A percentile compares a stretch with the other conserved stretches of the same genome.
Evolutionary conservation across 805 yeast species (phyloP).

Genomic region (Yamadazyma endophytica): DNA sequence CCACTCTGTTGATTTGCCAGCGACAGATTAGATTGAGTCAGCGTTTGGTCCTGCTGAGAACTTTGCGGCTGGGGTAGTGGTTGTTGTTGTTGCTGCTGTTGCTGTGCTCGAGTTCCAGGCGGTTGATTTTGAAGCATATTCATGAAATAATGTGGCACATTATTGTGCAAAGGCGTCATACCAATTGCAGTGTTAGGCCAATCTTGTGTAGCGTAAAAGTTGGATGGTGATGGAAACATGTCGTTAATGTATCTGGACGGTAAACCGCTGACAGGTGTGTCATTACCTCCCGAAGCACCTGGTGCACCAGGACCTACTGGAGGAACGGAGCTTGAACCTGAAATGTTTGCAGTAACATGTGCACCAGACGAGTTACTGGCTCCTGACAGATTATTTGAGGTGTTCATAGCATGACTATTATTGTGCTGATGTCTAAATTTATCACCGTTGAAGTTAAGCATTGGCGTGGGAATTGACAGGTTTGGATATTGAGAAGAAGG

Average conservation of each 20-base stretch:
- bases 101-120: background rate
- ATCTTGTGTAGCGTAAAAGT: constrained; percentile 55
- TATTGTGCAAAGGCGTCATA: constrained; percentile 32
- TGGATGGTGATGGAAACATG: constrained; percentile 78
- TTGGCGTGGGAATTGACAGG: constrained; percentile 27
- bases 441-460: constrained; percentile 19
- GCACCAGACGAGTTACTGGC: constrained; percentile 14
- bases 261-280: constrained; percentile 65
- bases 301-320: too few relatives aligned
- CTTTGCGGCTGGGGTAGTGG: constrained; percentile 1
- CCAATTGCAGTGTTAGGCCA: constrained; percentile 35
- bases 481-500: constrained; percentile 20
- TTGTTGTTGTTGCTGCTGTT: constrained; percentile 7
- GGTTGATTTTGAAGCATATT: constrained; percentile 15
- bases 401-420: too few relatives aligned
- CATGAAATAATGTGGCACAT: constrained; percentile 34
- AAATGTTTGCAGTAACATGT: too few relatives aligned
- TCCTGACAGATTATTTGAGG: too few relatives aligned
- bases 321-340: constrained; percentile 9
- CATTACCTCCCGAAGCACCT: too few relatives aligned
- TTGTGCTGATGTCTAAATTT: constrained; percentile 10
- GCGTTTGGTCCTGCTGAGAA: background rate
- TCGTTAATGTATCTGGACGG: constrained; percentile 72
- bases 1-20: background rate
- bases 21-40: background rate